A percentile compares a stretch with the other conserved stretches of the same genome.
These are phyloP conservation scores for Candida loeiensis DNA, from an alignment of 805 yeast genomes.

Conservation along the genomic window DNA sequence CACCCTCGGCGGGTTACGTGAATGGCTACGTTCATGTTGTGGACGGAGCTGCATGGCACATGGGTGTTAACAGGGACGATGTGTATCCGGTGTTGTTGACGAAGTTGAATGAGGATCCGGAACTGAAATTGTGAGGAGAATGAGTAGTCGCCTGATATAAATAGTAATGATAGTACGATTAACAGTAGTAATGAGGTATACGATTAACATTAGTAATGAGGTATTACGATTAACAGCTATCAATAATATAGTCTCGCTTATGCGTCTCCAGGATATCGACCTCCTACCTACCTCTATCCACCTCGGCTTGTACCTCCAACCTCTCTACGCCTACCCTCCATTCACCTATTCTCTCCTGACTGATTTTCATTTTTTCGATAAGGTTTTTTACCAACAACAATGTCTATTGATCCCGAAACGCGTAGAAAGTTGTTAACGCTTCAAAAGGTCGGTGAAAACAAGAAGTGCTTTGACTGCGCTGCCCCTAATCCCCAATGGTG, in stretches of 20 bases:
- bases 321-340: too few relatives aligned
- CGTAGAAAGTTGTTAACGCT: slow-evolving; percentile 71
- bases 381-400: slow-evolving; percentile 14
- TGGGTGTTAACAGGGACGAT: slow-evolving; percentile 17
- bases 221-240: too few relatives aligned
- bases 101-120: slow-evolving; percentile 13
- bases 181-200: too few relatives aligned
- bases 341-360: too few relatives aligned
- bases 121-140: slow-evolving; percentile 16
- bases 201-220: too few relatives aligned
- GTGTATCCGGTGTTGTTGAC: slow-evolving; percentile 32
- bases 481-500: slow-evolving; percentile 99
- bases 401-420: slow-evolving; percentile 91
- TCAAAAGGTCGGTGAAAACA: slow-evolving; percentile 80
- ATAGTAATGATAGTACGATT: too few relatives aligned
- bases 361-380: slow-evolving; percentile 5
- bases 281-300: too few relatives aligned
- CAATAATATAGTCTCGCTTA: too few relatives aligned
- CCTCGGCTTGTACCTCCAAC: too few relatives aligned
- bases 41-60: slow-evolving; percentile 91
- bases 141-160: too few relatives aligned
- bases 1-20: slow-evolving; percentile 75
- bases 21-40: slow-evolving; percentile 78
- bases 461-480: slow-evolving; percentile 87
- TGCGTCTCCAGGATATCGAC: too few relatives aligned